Conservation (phyloP, 1,284 basidiomycete species). For the Agaricales sp. region DNA sequence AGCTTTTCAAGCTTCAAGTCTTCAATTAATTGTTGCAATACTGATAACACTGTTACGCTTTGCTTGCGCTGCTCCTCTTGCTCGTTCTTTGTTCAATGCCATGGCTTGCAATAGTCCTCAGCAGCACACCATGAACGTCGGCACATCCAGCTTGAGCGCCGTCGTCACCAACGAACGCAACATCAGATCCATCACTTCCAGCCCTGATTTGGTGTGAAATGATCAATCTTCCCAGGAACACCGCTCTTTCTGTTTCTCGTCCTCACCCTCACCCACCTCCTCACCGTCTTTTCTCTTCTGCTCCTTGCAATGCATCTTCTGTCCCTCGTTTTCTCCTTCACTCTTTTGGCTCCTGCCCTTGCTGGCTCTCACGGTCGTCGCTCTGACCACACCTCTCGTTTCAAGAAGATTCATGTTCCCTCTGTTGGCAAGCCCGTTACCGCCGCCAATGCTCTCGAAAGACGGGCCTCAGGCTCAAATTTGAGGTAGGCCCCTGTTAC, state of each 20-base stretch:
- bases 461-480: not conserved
- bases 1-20: no score
- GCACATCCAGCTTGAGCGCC: no score
- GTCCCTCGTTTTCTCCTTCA: not conserved
- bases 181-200: no score
- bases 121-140: no score
- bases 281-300: not conserved
- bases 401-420: not conserved
- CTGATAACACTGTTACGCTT: no score
- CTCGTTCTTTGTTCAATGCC: no score
- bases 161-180: no score
- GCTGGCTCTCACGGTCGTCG: not conserved
- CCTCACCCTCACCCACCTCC: not conserved
- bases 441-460: not conserved
- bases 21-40: no score
- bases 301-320: not conserved
- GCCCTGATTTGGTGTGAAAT: no score
- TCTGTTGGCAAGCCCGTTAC: not conserved
- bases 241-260: not conserved
- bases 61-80: no score
- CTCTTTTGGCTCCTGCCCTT: not conserved
- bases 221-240: no score
- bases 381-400: not conserved
- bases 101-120: no score
- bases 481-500: not conserved